A percentile compares a stretch with the other conserved stretches of the same genome.
Conservation (phyloP, 495 filamentous ascomycete genomes). For the Talaromyces proteolyticus region DNA sequence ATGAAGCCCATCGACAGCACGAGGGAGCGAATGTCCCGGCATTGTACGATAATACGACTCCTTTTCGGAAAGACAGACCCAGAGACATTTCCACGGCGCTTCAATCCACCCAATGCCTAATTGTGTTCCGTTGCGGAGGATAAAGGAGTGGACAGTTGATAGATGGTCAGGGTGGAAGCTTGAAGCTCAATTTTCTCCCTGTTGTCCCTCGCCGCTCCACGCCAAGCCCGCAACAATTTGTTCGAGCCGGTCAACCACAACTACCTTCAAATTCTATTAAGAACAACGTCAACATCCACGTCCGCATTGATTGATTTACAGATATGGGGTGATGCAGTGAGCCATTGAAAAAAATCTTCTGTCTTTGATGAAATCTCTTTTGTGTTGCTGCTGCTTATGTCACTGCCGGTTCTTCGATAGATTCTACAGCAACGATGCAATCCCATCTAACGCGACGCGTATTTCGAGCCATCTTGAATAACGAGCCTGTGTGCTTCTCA, state of each 20-base stretch:
- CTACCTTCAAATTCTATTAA: no score
- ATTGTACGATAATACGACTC: not conserved
- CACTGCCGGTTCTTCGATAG: not conserved
- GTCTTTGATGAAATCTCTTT: not conserved
- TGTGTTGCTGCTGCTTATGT: not conserved
- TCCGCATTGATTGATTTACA: no score
- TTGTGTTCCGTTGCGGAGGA: not conserved
- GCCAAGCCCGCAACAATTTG: not conserved
- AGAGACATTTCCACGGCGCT: not conserved
- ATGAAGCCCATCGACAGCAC: slow-evolving; percentile 36
- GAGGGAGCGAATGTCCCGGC: not conserved
- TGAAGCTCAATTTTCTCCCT: not conserved
- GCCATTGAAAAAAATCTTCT: not conserved
- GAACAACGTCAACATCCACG: no score
- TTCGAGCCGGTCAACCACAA: not conserved
- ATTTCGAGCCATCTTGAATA: slow-evolving; percentile 63
- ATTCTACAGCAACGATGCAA: slow-evolving; percentile 50
- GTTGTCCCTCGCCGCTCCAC: not conserved
- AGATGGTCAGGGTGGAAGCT: not conserved
- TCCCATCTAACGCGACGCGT: slow-evolving; percentile 74
- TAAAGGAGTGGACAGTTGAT: not conserved
- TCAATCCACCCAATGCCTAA: not conserved
- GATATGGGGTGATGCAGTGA: not conserved
- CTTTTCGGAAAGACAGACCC: not conserved
- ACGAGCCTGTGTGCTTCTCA: slow-evolving; percentile 50